Percentiles rank a stretch among this genome's conserved stretches.
Conservation (phyloP, 2,329 filamentous ascomycete species). For the Calonectria hawksworthii region DNA sequence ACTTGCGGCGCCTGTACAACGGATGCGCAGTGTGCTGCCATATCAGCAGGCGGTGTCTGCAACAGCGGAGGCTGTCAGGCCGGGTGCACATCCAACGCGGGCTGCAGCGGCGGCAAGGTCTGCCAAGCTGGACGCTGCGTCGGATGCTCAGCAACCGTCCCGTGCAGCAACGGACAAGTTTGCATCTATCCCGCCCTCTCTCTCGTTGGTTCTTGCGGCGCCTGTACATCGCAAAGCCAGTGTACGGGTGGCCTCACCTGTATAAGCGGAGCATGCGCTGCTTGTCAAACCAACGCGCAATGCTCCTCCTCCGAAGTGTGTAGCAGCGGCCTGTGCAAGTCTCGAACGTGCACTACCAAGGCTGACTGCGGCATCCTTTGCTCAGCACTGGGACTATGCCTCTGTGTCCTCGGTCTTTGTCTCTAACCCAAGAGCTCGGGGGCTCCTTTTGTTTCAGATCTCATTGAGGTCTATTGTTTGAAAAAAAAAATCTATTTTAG, state of each 20-base stretch:
- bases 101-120: conserved; percentile 16
- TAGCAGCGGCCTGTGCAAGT: not conserved
- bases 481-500: not conserved
- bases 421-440: not conserved
- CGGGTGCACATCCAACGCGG: conserved; percentile 8
- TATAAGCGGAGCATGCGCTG: not conserved
- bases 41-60: conserved; percentile 4
- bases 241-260: not conserved
- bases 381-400: not conserved
- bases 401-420: conserved; percentile 14
- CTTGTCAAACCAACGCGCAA: not conserved
- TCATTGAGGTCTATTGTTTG: not conserved
- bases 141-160: not conserved
- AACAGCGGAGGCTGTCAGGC: conserved; percentile 18
- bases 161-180: not conserved
- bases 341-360: not conserved
- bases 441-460: not conserved
- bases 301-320: conserved; percentile 13
- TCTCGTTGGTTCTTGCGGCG: not conserved
- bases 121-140: conserved; percentile 11
- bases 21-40: conserved; percentile 14
- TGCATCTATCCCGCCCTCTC: not conserved
- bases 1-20: conserved; percentile 12
- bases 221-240: not conserved
- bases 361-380: conserved; percentile 5